Evolutionary conservation across 306 rosid species (phyloP), one percentile per base, ranked within the genome.

Genomic region (Dryas drummondii): DNA sequence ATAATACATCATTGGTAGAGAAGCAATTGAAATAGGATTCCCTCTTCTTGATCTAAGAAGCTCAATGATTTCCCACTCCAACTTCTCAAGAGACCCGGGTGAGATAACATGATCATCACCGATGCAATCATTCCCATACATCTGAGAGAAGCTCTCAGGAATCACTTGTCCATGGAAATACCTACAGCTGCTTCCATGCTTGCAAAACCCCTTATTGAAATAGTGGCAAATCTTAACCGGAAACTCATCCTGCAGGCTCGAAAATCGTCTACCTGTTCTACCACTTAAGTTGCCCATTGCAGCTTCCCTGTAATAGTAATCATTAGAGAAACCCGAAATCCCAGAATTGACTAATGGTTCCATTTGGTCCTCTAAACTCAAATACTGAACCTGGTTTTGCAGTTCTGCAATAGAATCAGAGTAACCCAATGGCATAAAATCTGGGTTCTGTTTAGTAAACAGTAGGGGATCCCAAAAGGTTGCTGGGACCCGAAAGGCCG

Each of bases 131-230:
- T 77, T 76, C 37, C 82, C 83, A 72, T 82, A 68, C 56, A 79
- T 49, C n/a, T 75, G 89, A 53, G 84, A 48, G 56, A 80, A 81
- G 77, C 82, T 84, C 66, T 85, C 93, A 5, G 84, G 81, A 8
- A 19, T 57, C 47, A 78, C 67, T 56, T 75, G 87, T 14, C 80
- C 93, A 71, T 93, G 97, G 68, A 66, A 81, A 74, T 81, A 93
- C 75, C 87, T 82, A 68, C 98, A 91, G 77, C 76, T 82, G 57
- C 68, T 84, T 73, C 98, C 98, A 83, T 91, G 92, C 84, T 85
- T 93, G 76, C 98, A 93, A 77, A 65, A 88, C 8, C 98, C 98
- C 79, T 85, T 88, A 82, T 61, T 89, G 82, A 79, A 91, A 74
- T 86, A 93, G 70, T 88, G 92, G 81, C 98, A 93, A 3, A 75